Evolutionary conservation across 179 eudicot species (phyloP).

Genomic region (Dionaea muscipula): DNA sequence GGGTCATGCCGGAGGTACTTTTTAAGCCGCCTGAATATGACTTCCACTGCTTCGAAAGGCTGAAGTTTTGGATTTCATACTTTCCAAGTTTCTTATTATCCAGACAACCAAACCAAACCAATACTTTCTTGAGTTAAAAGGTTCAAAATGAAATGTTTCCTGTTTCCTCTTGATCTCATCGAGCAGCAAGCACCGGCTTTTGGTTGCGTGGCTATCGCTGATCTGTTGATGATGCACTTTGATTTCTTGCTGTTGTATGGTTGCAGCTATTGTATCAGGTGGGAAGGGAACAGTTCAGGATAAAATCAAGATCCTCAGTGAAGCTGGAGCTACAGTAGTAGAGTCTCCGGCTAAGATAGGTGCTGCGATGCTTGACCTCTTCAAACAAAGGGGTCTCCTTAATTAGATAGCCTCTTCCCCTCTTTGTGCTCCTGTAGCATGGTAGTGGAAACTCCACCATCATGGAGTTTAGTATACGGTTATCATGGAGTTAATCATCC

Average conservation of each 20-base stretch:
- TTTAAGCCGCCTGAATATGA: background rate
- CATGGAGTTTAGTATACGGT: no score
- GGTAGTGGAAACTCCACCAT: background rate
- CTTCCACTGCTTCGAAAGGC: no score
- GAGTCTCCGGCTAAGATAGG: constrained; percentile 98
- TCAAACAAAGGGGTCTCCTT: constrained; percentile 78
- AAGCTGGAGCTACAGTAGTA: constrained; percentile 83
- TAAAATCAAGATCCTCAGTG: constrained; percentile 77
- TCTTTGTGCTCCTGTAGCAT: background rate
- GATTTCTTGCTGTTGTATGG: background rate
- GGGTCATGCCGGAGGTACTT: constrained; percentile 99
- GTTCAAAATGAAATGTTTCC: no score
- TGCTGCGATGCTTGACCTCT: constrained; percentile 72
- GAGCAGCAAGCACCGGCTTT: no score
- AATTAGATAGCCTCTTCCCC: constrained; percentile 9
- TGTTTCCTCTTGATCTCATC: no score
- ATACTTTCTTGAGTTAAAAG: no score
- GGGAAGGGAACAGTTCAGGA: constrained; percentile 98
- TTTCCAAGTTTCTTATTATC: no score
- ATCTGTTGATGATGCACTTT: background rate
- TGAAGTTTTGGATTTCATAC: no score
- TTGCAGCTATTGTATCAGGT: constrained; percentile 94
- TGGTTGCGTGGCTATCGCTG: background rate
- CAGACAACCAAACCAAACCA: no score
- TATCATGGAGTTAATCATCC: no score